These are phyloP conservation scores for Daldinia bambusicola DNA, from an alignment of 495 filamentous ascomycete genomes.

Conservation along the genomic window DNA sequence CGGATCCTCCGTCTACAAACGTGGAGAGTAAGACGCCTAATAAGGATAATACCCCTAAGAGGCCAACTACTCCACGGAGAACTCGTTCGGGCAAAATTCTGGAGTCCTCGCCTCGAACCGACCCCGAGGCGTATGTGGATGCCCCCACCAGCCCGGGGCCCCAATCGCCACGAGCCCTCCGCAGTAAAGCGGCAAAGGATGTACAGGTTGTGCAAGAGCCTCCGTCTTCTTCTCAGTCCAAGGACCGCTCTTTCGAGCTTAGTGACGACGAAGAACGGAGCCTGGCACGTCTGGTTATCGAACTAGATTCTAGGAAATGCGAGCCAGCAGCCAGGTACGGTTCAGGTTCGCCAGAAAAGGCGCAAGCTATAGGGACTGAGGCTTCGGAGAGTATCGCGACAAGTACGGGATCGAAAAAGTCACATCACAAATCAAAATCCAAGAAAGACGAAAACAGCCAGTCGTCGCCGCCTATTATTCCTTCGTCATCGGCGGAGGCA, in stretches of 20 bases:
- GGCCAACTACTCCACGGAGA: slow-evolving; percentile 11
- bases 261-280: slow-evolving; percentile 60
- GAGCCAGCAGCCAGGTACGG: slow-evolving; percentile 32
- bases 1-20: not conserved
- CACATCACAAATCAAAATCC: slow-evolving; percentile 10
- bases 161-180: slow-evolving; percentile 15
- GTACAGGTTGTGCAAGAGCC: not conserved
- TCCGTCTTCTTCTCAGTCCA: slow-evolving; percentile 10
- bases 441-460: slow-evolving; percentile 22
- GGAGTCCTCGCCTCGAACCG: slow-evolving; percentile 51
- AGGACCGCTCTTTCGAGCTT: slow-evolving; percentile 52
- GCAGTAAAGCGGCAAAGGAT: slow-evolving; percentile 20
- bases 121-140: slow-evolving; percentile 58
- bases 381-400: slow-evolving; percentile 39
- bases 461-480: slow-evolving; percentile 11
- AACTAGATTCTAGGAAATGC: slow-evolving; percentile 53
- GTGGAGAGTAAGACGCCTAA: not conserved
- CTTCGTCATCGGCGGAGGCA: slow-evolving; percentile 19
- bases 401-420: slow-evolving; percentile 23
- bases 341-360: slow-evolving; percentile 42
- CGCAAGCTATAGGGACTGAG: not conserved
- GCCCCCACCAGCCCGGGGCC: slow-evolving; percentile 54
- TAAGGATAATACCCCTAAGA: not conserved
- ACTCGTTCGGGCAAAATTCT: slow-evolving; percentile 26
- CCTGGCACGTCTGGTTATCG: slow-evolving; percentile 57